Evolutionary conservation across 2,329 filamentous ascomycete species (phyloP).

Genomic region (Cercospora zeae-maydis): DNA sequence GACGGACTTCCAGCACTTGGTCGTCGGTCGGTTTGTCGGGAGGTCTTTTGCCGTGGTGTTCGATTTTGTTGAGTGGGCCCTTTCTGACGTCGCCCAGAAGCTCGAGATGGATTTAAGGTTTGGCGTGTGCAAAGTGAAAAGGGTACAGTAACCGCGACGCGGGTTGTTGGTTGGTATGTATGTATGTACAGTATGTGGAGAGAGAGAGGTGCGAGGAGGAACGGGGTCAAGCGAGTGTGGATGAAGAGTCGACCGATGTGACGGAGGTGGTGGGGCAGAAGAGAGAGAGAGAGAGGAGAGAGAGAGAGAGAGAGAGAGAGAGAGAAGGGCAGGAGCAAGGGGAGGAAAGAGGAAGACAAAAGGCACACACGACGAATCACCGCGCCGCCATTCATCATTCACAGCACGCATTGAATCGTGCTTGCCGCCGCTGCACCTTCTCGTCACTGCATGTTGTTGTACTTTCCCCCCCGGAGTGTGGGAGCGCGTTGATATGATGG

Average conservation of each 20-base stretch:
- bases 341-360: neutral
- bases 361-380: neutral
- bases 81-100: constrained; percentile 9
- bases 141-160: neutral
- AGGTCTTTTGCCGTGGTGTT: neutral
- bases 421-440: neutral
- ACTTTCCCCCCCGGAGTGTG: no score
- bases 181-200: neutral
- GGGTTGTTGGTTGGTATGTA: neutral
- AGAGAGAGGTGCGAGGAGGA: neutral
- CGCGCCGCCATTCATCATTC: neutral
- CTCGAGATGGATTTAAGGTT: neutral
- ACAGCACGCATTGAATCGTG: neutral
- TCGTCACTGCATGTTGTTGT: no score
- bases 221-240: neutral
- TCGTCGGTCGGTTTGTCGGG: constrained; percentile 7
- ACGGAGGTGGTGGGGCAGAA: no score
- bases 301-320: no score
- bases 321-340: neutral
- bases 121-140: neutral
- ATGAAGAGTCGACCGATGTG: neutral
- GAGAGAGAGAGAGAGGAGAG: no score
- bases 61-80: constrained; percentile 7
- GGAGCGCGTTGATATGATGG: neutral
- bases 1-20: constrained; percentile 24